Evolutionary conservation across 2,329 filamentous ascomycete genomes (phyloP).

Genomic region (Colletotrichum scovillei): DNA sequence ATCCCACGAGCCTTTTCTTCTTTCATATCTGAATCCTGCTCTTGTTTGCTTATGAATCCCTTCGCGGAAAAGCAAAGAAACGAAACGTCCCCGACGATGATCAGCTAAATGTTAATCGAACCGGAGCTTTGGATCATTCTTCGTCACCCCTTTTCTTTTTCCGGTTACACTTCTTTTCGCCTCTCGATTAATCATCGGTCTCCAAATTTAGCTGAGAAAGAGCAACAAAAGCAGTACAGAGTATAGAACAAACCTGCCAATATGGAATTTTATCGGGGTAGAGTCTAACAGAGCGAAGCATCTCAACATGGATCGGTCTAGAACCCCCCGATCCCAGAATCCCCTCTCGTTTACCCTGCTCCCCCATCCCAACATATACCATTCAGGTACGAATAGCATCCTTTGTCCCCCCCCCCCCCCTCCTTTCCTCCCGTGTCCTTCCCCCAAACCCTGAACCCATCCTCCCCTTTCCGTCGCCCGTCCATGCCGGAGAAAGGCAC

Average conservation of each 20-base stretch:
- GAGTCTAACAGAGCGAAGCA: background rate
- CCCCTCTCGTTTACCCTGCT: background rate
- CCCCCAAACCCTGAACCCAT: background rate
- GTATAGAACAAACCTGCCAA: background rate
- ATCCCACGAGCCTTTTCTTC: background rate
- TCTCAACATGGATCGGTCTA: background rate
- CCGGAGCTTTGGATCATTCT: background rate
- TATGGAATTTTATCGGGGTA: background rate
- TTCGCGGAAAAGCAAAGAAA: background rate
- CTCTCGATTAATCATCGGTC: background rate
- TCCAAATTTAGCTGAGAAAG: background rate
- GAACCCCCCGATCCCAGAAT: background rate
- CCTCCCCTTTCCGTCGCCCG: background rate
- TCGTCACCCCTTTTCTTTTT: background rate
- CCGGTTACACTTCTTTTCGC: background rate
- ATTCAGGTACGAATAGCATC: background rate
- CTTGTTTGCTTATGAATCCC: background rate
- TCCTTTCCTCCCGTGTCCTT: no score
- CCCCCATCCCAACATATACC: background rate
- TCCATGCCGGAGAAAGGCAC: background rate
- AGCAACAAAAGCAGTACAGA: background rate
- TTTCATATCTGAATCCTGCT: background rate
- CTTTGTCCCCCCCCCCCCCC: background rate
- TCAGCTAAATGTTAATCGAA: background rate
- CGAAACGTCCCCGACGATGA: background rate